Conservation (phyloP, 768 basidiomycete genomes). For the Boletus insuetus region DNA sequence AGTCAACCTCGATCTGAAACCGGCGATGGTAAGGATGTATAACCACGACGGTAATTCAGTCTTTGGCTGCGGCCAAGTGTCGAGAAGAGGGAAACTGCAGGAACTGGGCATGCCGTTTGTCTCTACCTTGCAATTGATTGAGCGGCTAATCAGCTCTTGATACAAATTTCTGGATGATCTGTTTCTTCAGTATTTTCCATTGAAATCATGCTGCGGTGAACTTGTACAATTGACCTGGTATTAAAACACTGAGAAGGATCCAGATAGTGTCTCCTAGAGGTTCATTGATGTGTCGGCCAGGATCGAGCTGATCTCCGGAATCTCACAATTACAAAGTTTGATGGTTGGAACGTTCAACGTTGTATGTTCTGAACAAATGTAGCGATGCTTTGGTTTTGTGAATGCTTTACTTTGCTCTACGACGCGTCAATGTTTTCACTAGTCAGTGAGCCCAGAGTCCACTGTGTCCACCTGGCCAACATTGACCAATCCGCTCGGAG, state of each 20-base stretch:
- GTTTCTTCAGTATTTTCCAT: background rate
- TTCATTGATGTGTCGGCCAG: conserved; percentile 1
- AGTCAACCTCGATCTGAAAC: conserved; percentile 43
- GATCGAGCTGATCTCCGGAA: conserved; percentile 4
- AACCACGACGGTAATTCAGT: conserved; percentile 24
- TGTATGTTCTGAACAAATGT: too few species aligned
- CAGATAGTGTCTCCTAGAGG: too few species aligned
- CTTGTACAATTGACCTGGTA: background rate
- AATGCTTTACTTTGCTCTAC: background rate
- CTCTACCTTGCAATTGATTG: conserved; percentile 40
- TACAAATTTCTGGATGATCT: conserved; percentile 31
- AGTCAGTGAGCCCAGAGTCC: background rate
- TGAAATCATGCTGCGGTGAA: background rate
- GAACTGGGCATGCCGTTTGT: conserved; percentile 74
- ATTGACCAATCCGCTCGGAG: background rate
- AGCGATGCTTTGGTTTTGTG: background rate
- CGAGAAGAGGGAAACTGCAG: conserved; percentile 51
- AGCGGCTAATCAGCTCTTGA: conserved; percentile 72
- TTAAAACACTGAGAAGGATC: background rate
- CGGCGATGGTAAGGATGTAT: conserved; percentile 25
- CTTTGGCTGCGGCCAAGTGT: conserved; percentile 22
- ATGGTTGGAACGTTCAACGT: too few species aligned
- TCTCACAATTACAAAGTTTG: too few species aligned
- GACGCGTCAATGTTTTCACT: background rate
- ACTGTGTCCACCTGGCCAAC: background rate